Base-by-base conservation (phyloP, 2,329 filamentous ascomycete species). In the Kalmusia sp. region DNA sequence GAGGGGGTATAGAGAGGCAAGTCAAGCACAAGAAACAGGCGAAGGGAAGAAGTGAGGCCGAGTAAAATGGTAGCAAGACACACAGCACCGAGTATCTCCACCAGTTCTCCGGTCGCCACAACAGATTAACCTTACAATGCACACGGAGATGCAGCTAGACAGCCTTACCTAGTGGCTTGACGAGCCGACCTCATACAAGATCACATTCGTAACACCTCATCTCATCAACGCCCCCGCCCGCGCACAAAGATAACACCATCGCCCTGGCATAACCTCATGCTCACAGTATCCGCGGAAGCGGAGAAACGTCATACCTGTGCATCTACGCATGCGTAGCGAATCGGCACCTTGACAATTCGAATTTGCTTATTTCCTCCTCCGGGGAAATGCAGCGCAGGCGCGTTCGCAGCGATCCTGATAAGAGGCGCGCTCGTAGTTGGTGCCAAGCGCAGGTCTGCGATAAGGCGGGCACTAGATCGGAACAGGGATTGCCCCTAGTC, bases 331-430 rank as follows among this genome's bases (percentile, higher is more conserved):
- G n/a, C 9, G 17, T 19, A 7, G 15, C 27, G 22, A 22, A n/a
- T 3, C n/a, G 4, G 25, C 5, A 9, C 6, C 12, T 45, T 52
- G 35, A 46, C 49, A n/a, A 35, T 40, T 40, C 31, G 31, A 28
- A 14, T 39, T 15, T 28, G 15, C 12, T 21, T 35, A 14, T 22
- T 47, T 28, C 28, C 22, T 45, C 34, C 65, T 69, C 67, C 67
- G 67, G 64, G 67, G 65, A 67, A 63, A 67, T 24, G 52, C 41
- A 56, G 28, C 37, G 50, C 44, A 40, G 43, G 40, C 40, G 28
- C 40, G 51, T 28, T 54, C 47, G 55, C 52, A 50, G 63, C 55
- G 51, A 56, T 52, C 45, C 54, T 55, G 65, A 67, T 68, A 68
- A 68, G 63, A 45, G 40, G 28, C 28, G 49, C 30, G 46, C 21